Evolutionary conservation across 78 protist species (phyloP).

Genomic region (Dictyostelium discoideum): DNA sequence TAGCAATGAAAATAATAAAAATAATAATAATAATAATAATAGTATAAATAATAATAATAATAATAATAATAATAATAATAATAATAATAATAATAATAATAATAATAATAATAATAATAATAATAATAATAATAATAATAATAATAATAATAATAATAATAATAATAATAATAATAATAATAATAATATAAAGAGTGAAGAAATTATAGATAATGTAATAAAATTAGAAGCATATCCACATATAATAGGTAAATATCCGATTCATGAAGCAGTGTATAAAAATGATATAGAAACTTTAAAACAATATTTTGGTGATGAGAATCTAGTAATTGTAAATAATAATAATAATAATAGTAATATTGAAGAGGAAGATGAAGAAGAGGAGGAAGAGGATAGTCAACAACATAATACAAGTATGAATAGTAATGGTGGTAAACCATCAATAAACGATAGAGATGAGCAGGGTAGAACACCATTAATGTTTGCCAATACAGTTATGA

Average conservation of each 20-base stretch:
- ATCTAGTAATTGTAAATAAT: neutral
- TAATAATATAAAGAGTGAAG: neutral
- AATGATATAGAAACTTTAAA: slow-evolving; percentile 34
- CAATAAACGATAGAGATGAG: slow-evolving; percentile 51
- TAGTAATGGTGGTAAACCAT: slow-evolving; percentile 20
- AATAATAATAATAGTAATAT: neutral
- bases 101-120: neutral
- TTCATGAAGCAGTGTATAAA: slow-evolving; percentile 64
- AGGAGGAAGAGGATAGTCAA: slow-evolving; percentile 5
- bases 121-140: neutral
- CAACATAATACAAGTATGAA: slow-evolving; percentile 3
- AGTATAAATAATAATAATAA: neutral
- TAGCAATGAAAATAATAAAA: neutral
- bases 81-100: neutral
- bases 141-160: neutral
- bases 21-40: neutral
- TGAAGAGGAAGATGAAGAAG: slow-evolving; percentile 53
- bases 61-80: neutral
- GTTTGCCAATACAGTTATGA: slow-evolving; percentile 7
- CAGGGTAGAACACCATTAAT: slow-evolving; percentile 72
- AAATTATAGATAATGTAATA: neutral
- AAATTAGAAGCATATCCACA: slow-evolving; percentile 55
- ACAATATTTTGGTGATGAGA: slow-evolving; percentile 22
- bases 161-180: neutral
- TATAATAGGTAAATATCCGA: slow-evolving; percentile 16